Conservation (phyloP, 192 early-diverging fungal species). For the Backusella mclennaniae region DNA sequence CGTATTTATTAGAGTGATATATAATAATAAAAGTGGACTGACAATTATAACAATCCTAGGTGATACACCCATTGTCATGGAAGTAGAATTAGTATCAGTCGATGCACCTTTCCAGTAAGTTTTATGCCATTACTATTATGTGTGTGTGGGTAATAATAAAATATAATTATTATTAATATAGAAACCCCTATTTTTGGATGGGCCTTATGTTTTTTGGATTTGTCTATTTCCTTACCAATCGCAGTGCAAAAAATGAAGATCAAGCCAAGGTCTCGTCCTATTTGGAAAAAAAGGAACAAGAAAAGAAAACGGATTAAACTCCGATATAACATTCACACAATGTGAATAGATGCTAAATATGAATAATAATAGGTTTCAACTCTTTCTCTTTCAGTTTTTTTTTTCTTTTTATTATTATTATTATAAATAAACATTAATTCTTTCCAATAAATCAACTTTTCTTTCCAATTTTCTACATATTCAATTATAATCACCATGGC, state of each 20-base stretch:
- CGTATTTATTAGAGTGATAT: neutral
- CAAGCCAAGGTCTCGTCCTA: slow-evolving; percentile 15
- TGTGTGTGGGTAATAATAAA: neutral
- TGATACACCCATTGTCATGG: slow-evolving; percentile 18
- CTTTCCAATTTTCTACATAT: neutral
- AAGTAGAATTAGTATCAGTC: slow-evolving; percentile 13
- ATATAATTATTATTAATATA: neutral
- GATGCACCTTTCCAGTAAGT: slow-evolving; percentile 19
- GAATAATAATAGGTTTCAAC: neutral
- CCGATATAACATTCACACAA: neutral
- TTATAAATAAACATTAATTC: neutral
- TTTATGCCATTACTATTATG: neutral
- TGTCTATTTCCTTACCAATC: slow-evolving; percentile 9
- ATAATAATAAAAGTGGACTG: neutral
- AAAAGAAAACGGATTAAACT: slow-evolving; percentile 11
- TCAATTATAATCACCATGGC: neutral
- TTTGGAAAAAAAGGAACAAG: slow-evolving; percentile 19
- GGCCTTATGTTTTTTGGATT: neutral
- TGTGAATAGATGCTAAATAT: neutral
- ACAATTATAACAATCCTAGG: neutral
- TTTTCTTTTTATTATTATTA: neutral
- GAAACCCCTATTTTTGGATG: slow-evolving; percentile 26
- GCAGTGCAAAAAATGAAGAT: neutral
- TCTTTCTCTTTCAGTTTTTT: neutral
- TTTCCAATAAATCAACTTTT: neutral